Conservation (phyloP, 352 stramenopile genomes). For the Phytophthora pseudosyringae region DNA sequence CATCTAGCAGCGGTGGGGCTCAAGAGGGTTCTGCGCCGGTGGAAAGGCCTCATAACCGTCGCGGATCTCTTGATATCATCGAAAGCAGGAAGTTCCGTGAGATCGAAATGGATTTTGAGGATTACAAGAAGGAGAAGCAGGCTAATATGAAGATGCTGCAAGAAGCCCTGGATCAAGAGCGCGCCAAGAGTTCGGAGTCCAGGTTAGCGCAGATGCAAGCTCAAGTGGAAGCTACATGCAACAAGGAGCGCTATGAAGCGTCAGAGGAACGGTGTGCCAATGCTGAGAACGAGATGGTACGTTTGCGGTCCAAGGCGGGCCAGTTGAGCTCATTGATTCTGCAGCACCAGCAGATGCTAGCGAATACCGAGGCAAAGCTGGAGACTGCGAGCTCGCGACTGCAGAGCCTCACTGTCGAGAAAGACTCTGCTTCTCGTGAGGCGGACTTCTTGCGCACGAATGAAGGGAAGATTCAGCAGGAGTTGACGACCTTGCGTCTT, state of each 20-base stretch:
- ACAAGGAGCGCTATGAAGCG: constrained; percentile 68
- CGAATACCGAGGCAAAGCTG: constrained; percentile 65
- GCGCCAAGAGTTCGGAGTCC: constrained; percentile 50
- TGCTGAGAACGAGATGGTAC: constrained; percentile 66
- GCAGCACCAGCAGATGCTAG: constrained; percentile 66
- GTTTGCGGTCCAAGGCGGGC: constrained; percentile 63
- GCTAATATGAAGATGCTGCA: constrained; percentile 68
- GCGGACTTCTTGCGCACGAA: constrained; percentile 62
- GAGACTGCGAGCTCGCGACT: constrained; percentile 48
- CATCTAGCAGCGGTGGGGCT: constrained; percentile 3
- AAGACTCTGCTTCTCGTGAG: constrained; percentile 53
- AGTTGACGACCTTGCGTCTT: constrained; percentile 60
- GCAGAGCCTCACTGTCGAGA: constrained; percentile 56
- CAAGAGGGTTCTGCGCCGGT: constrained; percentile 12
- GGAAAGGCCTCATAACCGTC: constrained; percentile 31
- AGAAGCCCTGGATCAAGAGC: constrained; percentile 66
- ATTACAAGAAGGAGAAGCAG: constrained; percentile 85
- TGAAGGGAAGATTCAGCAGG: constrained; percentile 65
- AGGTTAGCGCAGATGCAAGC: constrained; percentile 74
- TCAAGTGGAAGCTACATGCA: constrained; percentile 69
- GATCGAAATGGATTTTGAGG: constrained; percentile 73
- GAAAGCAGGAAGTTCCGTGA: constrained; percentile 58
- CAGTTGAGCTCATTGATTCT: constrained; percentile 70
- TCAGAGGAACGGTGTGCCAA: constrained; percentile 60
- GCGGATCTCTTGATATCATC: constrained; percentile 40